Percentiles rank a stretch among this genome's conserved stretches.
Conservation (phyloP, 2,329 filamentous ascomycete species). For the Colletotrichum chlorophyti region DNA sequence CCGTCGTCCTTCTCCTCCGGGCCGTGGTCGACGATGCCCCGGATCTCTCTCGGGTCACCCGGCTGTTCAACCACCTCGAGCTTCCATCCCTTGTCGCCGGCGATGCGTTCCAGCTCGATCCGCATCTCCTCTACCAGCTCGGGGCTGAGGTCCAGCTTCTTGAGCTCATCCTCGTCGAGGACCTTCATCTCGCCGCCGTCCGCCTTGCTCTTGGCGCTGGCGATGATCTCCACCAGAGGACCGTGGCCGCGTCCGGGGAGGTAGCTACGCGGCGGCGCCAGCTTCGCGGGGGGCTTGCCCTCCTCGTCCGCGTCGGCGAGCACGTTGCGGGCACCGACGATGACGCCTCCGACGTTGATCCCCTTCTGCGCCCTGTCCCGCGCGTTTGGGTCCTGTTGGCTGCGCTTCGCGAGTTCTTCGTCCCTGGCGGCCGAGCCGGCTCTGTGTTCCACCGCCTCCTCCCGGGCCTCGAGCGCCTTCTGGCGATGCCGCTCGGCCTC, state of each 20-base stretch:
- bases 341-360: constrained; percentile 58
- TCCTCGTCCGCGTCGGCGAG: constrained; percentile 54
- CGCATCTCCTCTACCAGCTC: constrained; percentile 73
- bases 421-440: not conserved
- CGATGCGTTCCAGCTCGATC: constrained; percentile 71
- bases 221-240: constrained; percentile 48
- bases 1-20: constrained; percentile 35
- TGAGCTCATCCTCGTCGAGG: constrained; percentile 71
- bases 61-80: constrained; percentile 79
- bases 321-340: constrained; percentile 58
- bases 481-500: constrained; percentile 36
- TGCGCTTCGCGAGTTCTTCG: not conserved
- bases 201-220: constrained; percentile 52
- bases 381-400: constrained; percentile 1
- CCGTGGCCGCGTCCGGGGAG: constrained; percentile 34
- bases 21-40: constrained; percentile 71
- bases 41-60: constrained; percentile 66
- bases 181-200: constrained; percentile 68
- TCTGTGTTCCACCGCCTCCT: constrained; percentile 39
- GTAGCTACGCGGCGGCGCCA: constrained; percentile 53
- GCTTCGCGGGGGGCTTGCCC: constrained; percentile 52
- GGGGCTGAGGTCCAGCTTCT: constrained; percentile 70
- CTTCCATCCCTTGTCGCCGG: constrained; percentile 77
- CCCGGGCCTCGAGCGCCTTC: constrained; percentile 46
- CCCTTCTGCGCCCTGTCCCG: constrained; percentile 33